These are phyloP conservation scores for Neckera pumila DNA, from an alignment of 225 moss, liverwort and hornwort genomes.

Conservation along the genomic window DNA sequence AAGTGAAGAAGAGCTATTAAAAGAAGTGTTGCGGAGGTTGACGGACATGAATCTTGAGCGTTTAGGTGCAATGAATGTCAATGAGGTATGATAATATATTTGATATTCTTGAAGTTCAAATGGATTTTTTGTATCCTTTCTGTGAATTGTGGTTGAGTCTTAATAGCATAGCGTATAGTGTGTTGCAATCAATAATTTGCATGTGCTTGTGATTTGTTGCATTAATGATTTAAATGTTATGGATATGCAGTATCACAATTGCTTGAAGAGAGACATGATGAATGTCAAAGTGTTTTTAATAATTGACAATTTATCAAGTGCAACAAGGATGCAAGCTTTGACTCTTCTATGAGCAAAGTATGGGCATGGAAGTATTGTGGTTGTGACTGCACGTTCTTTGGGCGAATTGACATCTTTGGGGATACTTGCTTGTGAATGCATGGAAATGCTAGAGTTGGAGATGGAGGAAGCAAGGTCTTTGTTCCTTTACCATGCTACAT, in stretches of 20 bases:
- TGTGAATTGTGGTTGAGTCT: neutral
- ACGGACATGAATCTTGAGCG: neutral
- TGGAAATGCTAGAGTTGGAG: constrained; percentile 8
- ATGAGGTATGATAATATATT: no score
- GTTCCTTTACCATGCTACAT: neutral
- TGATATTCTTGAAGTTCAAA: no score
- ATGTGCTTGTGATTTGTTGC: neutral
- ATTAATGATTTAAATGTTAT: neutral
- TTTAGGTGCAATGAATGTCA: neutral
- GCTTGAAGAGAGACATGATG: neutral
- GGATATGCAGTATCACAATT: neutral
- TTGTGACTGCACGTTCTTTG: neutral
- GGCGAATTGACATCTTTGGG: neutral
- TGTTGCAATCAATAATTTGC: neutral
- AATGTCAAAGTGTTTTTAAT: neutral
- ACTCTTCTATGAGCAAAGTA: neutral
- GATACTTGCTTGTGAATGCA: neutral
- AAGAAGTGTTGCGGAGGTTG: neutral
- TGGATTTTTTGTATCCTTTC: no score
- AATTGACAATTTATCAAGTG: constrained; percentile 1
- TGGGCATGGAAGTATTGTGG: neutral
- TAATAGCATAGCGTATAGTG: rapidly evolving
- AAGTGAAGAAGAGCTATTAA: neutral
- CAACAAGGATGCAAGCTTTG: neutral
- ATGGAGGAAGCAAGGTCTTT: neutral